Conservation (phyloP, 148 eudicot species). For the Tetragonia tetragonoides region DNA sequence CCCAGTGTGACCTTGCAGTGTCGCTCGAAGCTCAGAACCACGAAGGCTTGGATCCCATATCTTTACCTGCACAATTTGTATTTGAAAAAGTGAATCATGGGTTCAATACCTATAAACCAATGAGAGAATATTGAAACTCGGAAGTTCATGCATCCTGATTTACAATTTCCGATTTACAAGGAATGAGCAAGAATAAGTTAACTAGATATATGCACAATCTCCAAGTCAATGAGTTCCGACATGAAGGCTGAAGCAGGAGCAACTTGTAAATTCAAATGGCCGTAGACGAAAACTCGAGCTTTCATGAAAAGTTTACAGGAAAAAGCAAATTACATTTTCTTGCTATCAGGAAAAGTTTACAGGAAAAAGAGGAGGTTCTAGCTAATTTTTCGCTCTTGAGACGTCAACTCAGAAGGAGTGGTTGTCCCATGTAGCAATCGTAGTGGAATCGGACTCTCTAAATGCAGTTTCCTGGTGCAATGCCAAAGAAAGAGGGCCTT, state of each 20-base stretch:
- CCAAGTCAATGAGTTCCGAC: neutral
- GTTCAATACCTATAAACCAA: neutral
- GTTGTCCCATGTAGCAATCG: too few relatives aligned
- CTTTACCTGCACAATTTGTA: slow-evolving; percentile 59
- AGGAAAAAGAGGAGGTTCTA: too few relatives aligned
- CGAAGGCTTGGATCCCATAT: slow-evolving; percentile 97
- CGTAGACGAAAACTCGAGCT: neutral
- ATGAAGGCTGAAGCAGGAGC: neutral
- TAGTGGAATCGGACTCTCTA: too few relatives aligned
- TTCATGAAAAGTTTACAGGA: neutral
- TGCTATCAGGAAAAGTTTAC: neutral
- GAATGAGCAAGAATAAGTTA: neutral
- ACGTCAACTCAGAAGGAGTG: too few relatives aligned
- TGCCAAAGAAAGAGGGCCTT: too few relatives aligned
- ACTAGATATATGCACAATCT: neutral
- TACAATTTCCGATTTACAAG: neutral
- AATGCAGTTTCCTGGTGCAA: too few relatives aligned
- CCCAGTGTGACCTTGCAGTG: slow-evolving; percentile 97
- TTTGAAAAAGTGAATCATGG: neutral
- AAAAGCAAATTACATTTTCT: neutral
- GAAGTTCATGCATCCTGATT: neutral
- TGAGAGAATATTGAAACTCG: neutral
- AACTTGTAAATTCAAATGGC: neutral
- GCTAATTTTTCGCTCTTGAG: too few relatives aligned
- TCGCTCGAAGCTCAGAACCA: slow-evolving; percentile 92